phyloP scores from a whole-genome alignment of 176 grass and related monocot species.

The Neostapfia colusana region DNA sequence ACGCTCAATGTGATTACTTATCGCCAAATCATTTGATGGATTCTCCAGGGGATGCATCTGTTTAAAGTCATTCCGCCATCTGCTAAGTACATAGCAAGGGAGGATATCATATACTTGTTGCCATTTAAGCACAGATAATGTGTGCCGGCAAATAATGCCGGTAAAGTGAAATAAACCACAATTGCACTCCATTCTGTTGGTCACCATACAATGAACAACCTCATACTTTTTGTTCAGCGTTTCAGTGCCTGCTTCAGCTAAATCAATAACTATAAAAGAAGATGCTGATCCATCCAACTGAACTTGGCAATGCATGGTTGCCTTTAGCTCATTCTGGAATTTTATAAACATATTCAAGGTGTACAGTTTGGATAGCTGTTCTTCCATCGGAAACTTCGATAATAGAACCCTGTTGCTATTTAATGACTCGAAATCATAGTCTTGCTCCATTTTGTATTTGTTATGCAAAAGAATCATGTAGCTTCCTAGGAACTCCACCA shows the following conservation, averaged over 20 bases:
- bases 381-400: slow-evolving; percentile 68
- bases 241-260: slow-evolving; percentile 46
- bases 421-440: slow-evolving; percentile 64
- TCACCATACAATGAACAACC: slow-evolving; percentile 56
- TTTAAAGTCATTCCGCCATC: slow-evolving; percentile 67
- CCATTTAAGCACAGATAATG: slow-evolving; percentile 62
- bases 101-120: slow-evolving; percentile 65
- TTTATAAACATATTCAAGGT: slow-evolving; percentile 67
- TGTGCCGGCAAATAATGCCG: slow-evolving; percentile 71
- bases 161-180: slow-evolving; percentile 64
- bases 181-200: slow-evolving; percentile 58
- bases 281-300: slow-evolving; percentile 53
- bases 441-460: slow-evolving; percentile 66
- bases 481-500: slow-evolving; percentile 53
- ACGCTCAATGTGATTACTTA: slow-evolving; percentile 55
- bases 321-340: slow-evolving; percentile 69
- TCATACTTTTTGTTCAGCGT: slow-evolving; percentile 57
- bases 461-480: slow-evolving; percentile 51
- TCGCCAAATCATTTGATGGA: slow-evolving; percentile 50
- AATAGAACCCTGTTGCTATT: slow-evolving; percentile 39
- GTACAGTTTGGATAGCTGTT: slow-evolving; percentile 71
- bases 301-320: slow-evolving; percentile 54
- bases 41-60: slow-evolving; percentile 46
- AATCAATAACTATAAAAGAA: slow-evolving; percentile 59
- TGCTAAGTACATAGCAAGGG: slow-evolving; percentile 58